Percentiles rank a stretch among this genome's conserved stretches.
phyloP scores from a whole-genome alignment of 2,329 filamentous ascomycete species.

The Dothistroma pini region DNA sequence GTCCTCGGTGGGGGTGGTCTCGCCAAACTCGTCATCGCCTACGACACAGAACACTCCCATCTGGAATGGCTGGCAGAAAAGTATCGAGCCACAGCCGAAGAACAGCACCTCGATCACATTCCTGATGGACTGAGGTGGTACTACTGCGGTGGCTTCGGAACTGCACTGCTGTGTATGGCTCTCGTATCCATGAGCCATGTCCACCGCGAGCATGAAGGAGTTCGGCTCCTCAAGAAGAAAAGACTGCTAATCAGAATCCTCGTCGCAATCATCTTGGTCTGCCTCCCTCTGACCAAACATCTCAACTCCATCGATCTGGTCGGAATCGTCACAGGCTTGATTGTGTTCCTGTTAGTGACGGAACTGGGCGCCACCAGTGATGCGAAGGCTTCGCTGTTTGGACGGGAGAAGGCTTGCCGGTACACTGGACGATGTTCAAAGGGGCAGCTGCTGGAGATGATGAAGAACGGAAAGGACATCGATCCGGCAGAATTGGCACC shows the following conservation, averaged over 20 bases:
- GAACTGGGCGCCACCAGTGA: conserved; percentile 34
- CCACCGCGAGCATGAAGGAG: conserved; percentile 51
- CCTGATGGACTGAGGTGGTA: conserved; percentile 56
- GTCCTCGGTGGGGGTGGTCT: conserved; percentile 58
- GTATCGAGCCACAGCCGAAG: conserved; percentile 50
- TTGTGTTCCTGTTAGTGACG: conserved; percentile 34
- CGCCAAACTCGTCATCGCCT: conserved; percentile 56
- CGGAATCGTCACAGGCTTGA: conserved; percentile 38
- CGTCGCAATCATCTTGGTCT: conserved; percentile 52
- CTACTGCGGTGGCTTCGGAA: conserved; percentile 60
- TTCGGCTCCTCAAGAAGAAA: conserved; percentile 50
- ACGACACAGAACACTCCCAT: conserved; percentile 51
- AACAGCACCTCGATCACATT: conserved; percentile 40
- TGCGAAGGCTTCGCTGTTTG: conserved; percentile 18
- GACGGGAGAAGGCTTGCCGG: conserved; percentile 18
- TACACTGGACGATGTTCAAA: conserved; percentile 42
- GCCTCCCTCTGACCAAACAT: conserved; percentile 48
- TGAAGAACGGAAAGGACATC: conserved; percentile 19
- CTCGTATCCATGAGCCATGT: conserved; percentile 54
- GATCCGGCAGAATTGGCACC: conserved; percentile 17
- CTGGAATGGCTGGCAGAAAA: conserved; percentile 49
- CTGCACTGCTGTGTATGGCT: conserved; percentile 53
- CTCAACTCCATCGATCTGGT: conserved; percentile 39
- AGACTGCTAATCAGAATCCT: conserved; percentile 51
- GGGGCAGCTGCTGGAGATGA: conserved; percentile 22